Evolutionary conservation across 345 rosid genomes (phyloP), one percentile per base, ranked within the genome.

Genomic region (sweet orange (Citrus sinensis)): DNA sequence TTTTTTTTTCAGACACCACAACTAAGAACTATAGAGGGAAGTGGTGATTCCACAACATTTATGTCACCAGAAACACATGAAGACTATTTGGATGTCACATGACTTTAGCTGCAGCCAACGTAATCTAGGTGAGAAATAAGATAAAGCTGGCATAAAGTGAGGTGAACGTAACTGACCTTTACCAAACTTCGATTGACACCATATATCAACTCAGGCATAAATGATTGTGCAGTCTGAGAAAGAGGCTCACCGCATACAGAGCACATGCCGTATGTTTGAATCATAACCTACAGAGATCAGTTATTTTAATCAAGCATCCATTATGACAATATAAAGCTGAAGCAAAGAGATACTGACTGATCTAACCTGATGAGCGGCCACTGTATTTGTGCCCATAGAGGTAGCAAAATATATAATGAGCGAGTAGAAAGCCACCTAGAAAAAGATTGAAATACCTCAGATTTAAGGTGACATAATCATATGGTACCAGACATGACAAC

Each of bases 301-400:
- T 51, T n/a, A 65, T 14, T 46, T 46, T 46, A 46, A 46, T 46
- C 51, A 54, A 19, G 22, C 37, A 68, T 17, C 56, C 30, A 51
- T 79, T 59, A 13, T 25, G 65, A 40, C 29, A 69, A 39, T 62
- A 29, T 37, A 19, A 63, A 49, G 65, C 39, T 71, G 54, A 83
- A 75, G 73, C 67, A 55, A 68, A 67, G 69, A 40, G 40, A 62
- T 75, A 71, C 49, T 16, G 54, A 69, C 54, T 63, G 34, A 72
- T 76, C 79, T 74, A 79, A 91, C 98, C 96, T 93, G 99, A 88
- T 95, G 99, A 79, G 97, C 99, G 1, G 96, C 99, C 70, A 95
- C 87, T 14, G 82, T 79, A 58, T 82, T 76, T 42, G 94, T 91
- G 30, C 99, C 97, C 97, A 92, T 91, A 73, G 99, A 84, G 27